Base-by-base conservation (phyloP, 2,329 filamentous ascomycete genomes). In the Monilinia laxa region DNA sequence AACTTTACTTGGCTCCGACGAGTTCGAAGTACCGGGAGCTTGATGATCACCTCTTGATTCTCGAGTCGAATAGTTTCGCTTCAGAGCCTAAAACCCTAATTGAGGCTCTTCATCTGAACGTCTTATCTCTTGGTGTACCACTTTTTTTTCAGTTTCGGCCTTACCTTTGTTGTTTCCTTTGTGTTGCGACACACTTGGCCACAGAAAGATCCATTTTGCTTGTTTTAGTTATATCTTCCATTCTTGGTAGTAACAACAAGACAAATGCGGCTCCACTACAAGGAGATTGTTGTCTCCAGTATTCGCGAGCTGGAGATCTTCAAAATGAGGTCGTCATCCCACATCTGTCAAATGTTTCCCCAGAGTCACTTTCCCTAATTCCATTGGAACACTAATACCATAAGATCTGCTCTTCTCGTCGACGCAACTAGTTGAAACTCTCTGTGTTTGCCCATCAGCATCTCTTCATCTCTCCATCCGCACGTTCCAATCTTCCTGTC, bases 181-280 rank as follows among this genome's bases (percentile, higher is more conserved):
- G 35, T 66, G 64, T 62, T 62, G 49, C 57, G 57, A n/a, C 57
- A 31, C 28, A 62, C 64, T 66, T 62, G 64, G 64, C 64, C 31
- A 40, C 62, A 3, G 14, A 54, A 28, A 20, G 20, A 40, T 38
- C 45, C 51, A 66, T 66, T 20, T 55, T 25, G 51, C 42, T n/a
- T 11, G 57, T 66, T 66, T 62, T 31, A 62, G 25, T 55, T 62
- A 38, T 47, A 28, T 25, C 38, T 25, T 53, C 40, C 18, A n/a
- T 35, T 53, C 63, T 65, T 65, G 64, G 64, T 62, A 66, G 57
- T 45, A 25, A 49, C 20, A 49, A 56, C 47, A 56, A 62, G 56
- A 47, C 64, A 66, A 40, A 20, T 23, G 18, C 14, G 35, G 47
- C 57, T 66, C 64, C 64, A 66, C 57, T 62, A 7, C 51, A 18